Percentiles rank a stretch among this genome's conserved stretches.
phyloP scores from a whole-genome alignment of 768 basidiomycete genomes.

The Cystobasidium ongulense region DNA sequence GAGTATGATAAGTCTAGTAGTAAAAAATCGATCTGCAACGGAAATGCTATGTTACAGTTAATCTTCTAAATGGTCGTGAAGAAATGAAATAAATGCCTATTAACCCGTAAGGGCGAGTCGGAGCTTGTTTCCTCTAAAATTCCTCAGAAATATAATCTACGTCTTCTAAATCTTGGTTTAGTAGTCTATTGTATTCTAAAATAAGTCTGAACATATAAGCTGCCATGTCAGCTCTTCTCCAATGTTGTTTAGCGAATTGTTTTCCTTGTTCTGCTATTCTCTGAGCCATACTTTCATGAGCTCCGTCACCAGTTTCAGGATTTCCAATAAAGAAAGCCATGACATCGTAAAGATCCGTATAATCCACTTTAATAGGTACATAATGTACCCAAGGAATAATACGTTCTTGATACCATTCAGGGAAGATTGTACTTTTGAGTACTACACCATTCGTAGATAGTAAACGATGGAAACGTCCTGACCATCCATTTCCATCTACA shows the following conservation, averaged over 20 bases:
- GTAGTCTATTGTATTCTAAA: constrained; percentile 39
- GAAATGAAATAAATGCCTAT: too few relatives aligned
- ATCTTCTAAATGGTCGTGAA: too few relatives aligned
- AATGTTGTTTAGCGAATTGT: constrained; percentile 37
- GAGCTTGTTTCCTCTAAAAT: background rate
- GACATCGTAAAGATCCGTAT: constrained; percentile 54
- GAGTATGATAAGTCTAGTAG: too few relatives aligned
- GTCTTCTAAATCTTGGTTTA: constrained; percentile 37
- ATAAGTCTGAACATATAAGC: constrained; percentile 48
- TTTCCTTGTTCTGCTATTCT: constrained; percentile 55
- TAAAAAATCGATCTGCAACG: too few relatives aligned
- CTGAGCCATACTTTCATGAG: constrained; percentile 56
- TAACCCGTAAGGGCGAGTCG: too few relatives aligned
- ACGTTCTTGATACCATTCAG: constrained; percentile 55
- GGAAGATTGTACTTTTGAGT: constrained; percentile 81
- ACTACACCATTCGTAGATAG: constrained; percentile 76
- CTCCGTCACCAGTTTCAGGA: constrained; percentile 51
- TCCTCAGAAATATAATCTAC: constrained; percentile 9
- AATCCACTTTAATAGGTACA: constrained; percentile 40
- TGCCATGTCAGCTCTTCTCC: constrained; percentile 42
- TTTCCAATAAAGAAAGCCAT: constrained; percentile 66
- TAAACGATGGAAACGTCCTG: constrained; percentile 56
- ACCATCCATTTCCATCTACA: constrained; percentile 91
- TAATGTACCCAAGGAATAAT: constrained; percentile 68
- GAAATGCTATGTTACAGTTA: too few relatives aligned